Base-by-base conservation (phyloP, 352 stramenopile species). In the Phytophthora meadii region DNA sequence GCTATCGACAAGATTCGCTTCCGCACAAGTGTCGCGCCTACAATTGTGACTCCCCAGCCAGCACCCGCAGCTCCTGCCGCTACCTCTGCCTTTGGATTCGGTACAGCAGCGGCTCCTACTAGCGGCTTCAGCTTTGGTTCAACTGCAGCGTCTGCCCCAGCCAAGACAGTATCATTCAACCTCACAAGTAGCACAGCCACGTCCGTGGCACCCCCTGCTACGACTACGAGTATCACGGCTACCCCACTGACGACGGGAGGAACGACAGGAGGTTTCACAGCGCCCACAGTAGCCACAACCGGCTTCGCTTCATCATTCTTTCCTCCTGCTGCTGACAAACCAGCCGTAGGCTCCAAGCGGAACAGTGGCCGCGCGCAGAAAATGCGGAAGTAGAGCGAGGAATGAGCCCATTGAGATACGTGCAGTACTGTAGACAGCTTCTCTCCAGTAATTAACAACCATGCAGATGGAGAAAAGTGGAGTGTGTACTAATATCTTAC, bases 1-100 rank as follows among this genome's bases (percentile, higher is more conserved):
- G 72, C 67, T 24, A 91, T 93, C 55, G 84, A 93, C 68, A 89
- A 82, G 54, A 88, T 93, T 59, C 84, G 84, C 12, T 93, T 93
- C 69, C 81, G 83, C 27, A 93, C 84, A 3, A 93, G 61, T 41
- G 84, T 93, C 4, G 74, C 82, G 6, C 84, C 84, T 15, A 89
- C 81, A 15, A 91, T 93, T 60, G 79, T 91, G 5, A 58, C 73
- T 10, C 42, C 75, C 9, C 47, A 70, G 44, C 51, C 50, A 0
- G 54, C 50, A 12, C 45, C 59, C 10, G 46, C 53, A 47, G 47
- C 72, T 36, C 46, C 70, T 62, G 40, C 72, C 28, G 39, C 61
- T 8, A 25, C 70, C 1, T 70, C 67, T 32, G 75, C 56, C 3
- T 89, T 87, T 60, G 76, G 80, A 22, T 87, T 87, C 32, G 74